Evolutionary conservation across 2,329 filamentous ascomycete species (phyloP), one percentile per base, ranked within the genome.

Genomic region (Trichoderma gracile): DNA sequence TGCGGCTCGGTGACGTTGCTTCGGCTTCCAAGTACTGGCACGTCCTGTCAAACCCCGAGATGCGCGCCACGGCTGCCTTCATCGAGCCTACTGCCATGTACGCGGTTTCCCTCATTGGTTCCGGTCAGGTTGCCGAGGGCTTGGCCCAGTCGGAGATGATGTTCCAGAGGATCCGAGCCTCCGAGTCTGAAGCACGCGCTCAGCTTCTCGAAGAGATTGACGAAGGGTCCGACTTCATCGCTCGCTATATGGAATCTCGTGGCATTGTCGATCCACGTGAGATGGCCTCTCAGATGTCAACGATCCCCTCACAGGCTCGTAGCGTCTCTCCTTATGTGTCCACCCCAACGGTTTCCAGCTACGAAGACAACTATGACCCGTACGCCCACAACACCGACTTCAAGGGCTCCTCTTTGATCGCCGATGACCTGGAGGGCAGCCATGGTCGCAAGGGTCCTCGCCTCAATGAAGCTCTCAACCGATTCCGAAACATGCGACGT

Each of bases 51-150:
- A 84, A 81, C 45, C 83, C 87, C 2, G 83, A 87, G 65, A 82
- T 86, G 71, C 80, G 83, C 58, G 83, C 86, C 40, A 84, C 84
- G 14, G 75, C 83, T 61, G 81, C 87, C 38, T 89, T 96, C 76
- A 90, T 97, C 67, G 93, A 97, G 78, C 91, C 93, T 25, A 90
- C 92, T 14, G 86, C 91, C 64, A 97, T 97, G 92, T 97, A 94
- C 72, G 87, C 91, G 15, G 87, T 96, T 64, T 92, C 93, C 54
- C 82, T 98, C 76, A 90, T 98, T 73, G 90, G 91, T 61, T 92
- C 91, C 67, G 92, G 93, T 47, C 89, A 93, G 72, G 85, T 93
- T 55, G 87, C 89, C n/a, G 91, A 94, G 73, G 95, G 90, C 56
- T 78, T 98, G 65, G 81, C 83, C 14, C 87, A 95, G 74, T 89